Conservation (phyloP, 768 basidiomycete genomes). For the Krasilnikovozyma curviuscula region DNA sequence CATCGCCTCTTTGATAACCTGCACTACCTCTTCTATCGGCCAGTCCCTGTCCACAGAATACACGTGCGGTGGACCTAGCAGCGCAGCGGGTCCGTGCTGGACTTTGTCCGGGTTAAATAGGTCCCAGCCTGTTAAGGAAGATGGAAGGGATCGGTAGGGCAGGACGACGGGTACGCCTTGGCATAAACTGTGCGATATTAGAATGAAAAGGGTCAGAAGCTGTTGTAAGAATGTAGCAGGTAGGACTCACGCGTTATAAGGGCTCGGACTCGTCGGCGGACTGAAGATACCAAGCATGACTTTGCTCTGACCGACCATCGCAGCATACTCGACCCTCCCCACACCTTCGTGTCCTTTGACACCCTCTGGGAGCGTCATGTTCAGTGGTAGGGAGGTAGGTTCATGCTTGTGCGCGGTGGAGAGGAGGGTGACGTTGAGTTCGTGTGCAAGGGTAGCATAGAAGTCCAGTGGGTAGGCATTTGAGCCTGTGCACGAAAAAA, state of each 20-base stretch:
- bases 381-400: background rate
- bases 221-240: background rate
- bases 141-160: background rate
- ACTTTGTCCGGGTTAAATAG: background rate
- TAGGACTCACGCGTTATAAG: background rate
- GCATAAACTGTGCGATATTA: background rate
- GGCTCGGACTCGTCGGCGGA: background rate
- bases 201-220: background rate
- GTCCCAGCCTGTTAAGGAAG: background rate
- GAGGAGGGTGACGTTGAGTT: background rate
- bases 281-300: background rate
- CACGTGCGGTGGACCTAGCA: background rate
- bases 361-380: background rate
- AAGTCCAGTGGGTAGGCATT: background rate
- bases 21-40: background rate
- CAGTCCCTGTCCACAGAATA: background rate
- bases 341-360: background rate
- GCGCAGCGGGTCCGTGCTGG: constrained; percentile 3
- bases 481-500: too few species aligned
- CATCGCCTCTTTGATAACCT: background rate
- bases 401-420: background rate
- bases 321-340: background rate
- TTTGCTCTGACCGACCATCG: background rate
- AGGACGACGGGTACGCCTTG: constrained; percentile 4
- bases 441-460: background rate